Base-by-base conservation (phyloP, 257 asterid genomes). In the Marsdenia floribunda region DNA sequence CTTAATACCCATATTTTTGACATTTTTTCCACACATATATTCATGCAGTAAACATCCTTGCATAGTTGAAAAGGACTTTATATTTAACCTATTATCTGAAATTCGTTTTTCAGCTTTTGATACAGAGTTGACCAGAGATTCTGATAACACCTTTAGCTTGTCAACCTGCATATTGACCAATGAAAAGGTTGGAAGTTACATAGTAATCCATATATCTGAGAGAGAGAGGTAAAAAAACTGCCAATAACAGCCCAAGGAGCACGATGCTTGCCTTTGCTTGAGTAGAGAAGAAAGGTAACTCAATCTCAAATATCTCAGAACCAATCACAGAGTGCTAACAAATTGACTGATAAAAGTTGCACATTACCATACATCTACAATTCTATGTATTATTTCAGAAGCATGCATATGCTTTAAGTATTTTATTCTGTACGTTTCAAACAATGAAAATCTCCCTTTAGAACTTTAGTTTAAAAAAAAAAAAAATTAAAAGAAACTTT, bases 51-150 rank as follows among this genome's bases (percentile, higher is more conserved):
- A 46, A 58, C 18, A 44, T 66, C 29, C 46, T 63, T 18, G 57
- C 44, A 37, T 46, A 68, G 49, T n/a, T 40, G 40, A 55, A 70
- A 70, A 85, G 55, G 42, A 38, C 21, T 66, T 49, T 71, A 78
- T 24, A 77, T 61, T 74, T 77, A 63, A 92, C 99, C 97, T 94
- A 76, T 84, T 85, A 49, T 94, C 97, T 57, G 88, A 86, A 76
- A 92, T 85, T 76, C 95, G 93, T 64, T 80, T 88, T 84, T 90
- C 96, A 42, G 95, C 90, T 84, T 89, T 89, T 47, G 83, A 73
- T 71, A 86, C 86, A 75, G 99, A 94, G 87, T 92, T 87, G 68
- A 91, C 86, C 65, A 94, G 96, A 75, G 99, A 94, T 83, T 92
- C 97, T 73, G 91, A 83, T 82, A 94, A 80, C 76, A 92, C 82